These are phyloP conservation scores for Stachybotrys chartarum DNA, from an alignment of 2,329 filamentous ascomycete genomes.

Conservation along the genomic window DNA sequence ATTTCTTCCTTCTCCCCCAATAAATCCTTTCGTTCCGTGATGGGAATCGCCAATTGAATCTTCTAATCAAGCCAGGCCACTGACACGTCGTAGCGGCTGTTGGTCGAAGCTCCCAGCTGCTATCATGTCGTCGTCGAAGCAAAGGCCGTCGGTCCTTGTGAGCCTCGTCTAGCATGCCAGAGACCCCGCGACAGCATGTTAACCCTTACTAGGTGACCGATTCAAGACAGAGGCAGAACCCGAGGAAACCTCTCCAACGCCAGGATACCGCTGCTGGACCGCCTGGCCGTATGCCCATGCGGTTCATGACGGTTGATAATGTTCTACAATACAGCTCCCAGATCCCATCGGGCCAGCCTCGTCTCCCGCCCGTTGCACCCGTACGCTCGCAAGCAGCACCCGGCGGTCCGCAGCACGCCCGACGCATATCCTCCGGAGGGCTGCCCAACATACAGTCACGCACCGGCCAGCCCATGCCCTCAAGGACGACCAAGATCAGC, in stretches of 20 bases:
- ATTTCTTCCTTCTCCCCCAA: no score
- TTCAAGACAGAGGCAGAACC: constrained; percentile 26
- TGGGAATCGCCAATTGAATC: background rate
- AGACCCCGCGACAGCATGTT: constrained; percentile 3
- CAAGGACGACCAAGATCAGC: constrained; percentile 86
- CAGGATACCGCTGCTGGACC: constrained; percentile 22
- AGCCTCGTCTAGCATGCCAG: constrained; percentile 5
- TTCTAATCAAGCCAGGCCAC: background rate
- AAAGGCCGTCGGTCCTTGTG: constrained; percentile 56
- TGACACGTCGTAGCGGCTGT: background rate
- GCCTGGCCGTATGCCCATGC: constrained; percentile 44
- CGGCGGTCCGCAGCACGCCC: constrained; percentile 7
- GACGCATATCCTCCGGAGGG: constrained; percentile 26
- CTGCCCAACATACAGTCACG: constrained; percentile 33
- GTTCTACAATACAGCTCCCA: constrained; percentile 91
- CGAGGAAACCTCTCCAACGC: constrained; percentile 23
- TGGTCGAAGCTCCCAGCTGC: background rate
- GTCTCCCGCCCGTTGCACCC: constrained; percentile 54
- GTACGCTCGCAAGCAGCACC: constrained; percentile 18
- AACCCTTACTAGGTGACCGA: constrained; percentile 26
- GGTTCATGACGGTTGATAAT: constrained; percentile 85
- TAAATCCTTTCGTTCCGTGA: background rate
- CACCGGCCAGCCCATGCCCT: constrained; percentile 59
- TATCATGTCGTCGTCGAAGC: constrained; percentile 40
- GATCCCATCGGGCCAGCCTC: constrained; percentile 88